Conservation (phyloP, 495 filamentous ascomycete genomes). For the Penicillium angulare region DNA sequence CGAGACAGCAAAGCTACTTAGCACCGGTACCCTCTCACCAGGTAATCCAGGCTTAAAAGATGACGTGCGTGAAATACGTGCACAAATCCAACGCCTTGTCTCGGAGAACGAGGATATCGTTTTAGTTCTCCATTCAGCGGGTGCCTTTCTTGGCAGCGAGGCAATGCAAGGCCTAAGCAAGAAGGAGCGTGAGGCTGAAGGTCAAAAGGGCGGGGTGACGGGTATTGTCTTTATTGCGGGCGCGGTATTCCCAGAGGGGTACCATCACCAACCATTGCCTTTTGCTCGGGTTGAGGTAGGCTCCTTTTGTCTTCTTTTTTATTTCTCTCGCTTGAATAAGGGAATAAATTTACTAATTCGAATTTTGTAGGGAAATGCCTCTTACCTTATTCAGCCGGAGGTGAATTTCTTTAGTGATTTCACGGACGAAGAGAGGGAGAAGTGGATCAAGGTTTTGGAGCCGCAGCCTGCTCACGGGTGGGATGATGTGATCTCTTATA, state of each 20-base stretch:
- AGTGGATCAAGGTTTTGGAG: not conserved
- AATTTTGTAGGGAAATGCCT: not conserved
- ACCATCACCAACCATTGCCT: not conserved
- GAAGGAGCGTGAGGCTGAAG: not conserved
- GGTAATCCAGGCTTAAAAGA: not conserved
- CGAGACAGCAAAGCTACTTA: not conserved
- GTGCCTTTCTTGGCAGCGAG: slow-evolving; percentile 31
- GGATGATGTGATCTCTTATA: slow-evolving; percentile 18
- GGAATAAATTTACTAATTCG: not conserved
- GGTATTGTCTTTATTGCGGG: slow-evolving; percentile 23
- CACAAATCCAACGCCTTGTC: not conserved
- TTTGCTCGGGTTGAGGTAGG: not conserved
- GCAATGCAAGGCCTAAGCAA: slow-evolving; percentile 29
- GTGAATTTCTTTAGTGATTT: not conserved
- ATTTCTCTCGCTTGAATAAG: not conserved
- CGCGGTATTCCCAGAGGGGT: slow-evolving; percentile 15
- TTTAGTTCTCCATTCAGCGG: slow-evolving; percentile 39
- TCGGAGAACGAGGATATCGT: not conserved
- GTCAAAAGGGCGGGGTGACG: slow-evolving; percentile 16
- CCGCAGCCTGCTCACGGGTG: slow-evolving; percentile 6
- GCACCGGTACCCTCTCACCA: not conserved
- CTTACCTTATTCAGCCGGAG: not conserved
- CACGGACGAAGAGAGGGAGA: not conserved
- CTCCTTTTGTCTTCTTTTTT: not conserved
- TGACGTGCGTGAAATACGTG: not conserved